A percentile compares a stretch with the other conserved stretches of the same genome.
Evolutionary conservation across 169 alveolate species (phyloP).

Genomic region (Fabrea salina): DNA sequence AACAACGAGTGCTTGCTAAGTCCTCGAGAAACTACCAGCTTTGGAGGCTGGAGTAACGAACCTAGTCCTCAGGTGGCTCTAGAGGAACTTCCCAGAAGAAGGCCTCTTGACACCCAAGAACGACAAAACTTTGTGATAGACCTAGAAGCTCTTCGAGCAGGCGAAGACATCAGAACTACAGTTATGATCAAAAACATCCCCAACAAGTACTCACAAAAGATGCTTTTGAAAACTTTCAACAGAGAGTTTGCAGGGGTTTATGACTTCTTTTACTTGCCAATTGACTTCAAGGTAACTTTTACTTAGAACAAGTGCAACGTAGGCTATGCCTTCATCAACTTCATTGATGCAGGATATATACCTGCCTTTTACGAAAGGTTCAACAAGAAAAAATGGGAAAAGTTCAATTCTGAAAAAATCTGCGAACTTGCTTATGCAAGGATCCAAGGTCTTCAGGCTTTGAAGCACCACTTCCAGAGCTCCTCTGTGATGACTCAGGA

Average conservation of each 20-base stretch:
- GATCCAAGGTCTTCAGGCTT: slow-evolving; percentile 19
- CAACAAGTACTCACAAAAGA: slow-evolving; percentile 58
- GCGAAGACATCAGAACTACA: slow-evolving; percentile 46
- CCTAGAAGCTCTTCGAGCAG: too few species aligned
- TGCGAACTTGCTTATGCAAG: slow-evolving; percentile 26
- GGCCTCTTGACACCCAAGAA: too few species aligned
- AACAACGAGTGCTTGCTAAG: too few species aligned
- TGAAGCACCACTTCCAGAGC: slow-evolving; percentile 21
- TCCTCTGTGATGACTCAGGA: not conserved
- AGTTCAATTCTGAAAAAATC: slow-evolving; percentile 69
- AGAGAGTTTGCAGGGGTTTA: too few species aligned
- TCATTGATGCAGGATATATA: slow-evolving; percentile 64
- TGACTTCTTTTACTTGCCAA: slow-evolving; percentile 79
- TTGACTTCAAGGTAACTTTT: slow-evolving; percentile 61
- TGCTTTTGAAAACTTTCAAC: slow-evolving; percentile 43
- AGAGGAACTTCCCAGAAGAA: too few species aligned
- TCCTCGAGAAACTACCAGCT: too few species aligned
- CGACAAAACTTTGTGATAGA: too few species aligned
- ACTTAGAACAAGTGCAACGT: slow-evolving; percentile 69
- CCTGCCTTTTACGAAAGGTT: slow-evolving; percentile 62
- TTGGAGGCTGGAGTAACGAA: too few species aligned
- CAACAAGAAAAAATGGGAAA: slow-evolving; percentile 78
- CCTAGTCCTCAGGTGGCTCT: too few species aligned
- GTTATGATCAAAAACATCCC: slow-evolving; percentile 75
- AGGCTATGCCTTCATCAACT: slow-evolving; percentile 84